Conservation (phyloP, 2,329 filamentous ascomycete species). For the Akanthomyces dipterigenus region DNA sequence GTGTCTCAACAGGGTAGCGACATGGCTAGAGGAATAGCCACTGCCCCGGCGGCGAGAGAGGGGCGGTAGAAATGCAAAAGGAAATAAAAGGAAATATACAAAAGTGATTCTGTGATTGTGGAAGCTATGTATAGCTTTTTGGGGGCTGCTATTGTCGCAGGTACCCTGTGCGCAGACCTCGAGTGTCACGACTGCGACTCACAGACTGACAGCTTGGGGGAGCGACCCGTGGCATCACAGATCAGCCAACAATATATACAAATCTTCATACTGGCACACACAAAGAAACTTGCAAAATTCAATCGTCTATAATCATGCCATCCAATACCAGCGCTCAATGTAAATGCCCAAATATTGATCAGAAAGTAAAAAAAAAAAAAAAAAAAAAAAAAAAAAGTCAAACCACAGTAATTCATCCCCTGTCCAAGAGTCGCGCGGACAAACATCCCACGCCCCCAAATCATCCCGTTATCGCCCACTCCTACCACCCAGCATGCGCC, state of each 20-base stretch:
- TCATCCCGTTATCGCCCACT: too few species aligned
- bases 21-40: too few species aligned
- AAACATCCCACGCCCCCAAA: too few species aligned
- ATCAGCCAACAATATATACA: too few species aligned
- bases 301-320: background rate
- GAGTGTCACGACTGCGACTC: too few species aligned
- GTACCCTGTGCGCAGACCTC: too few species aligned
- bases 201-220: too few species aligned
- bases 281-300: background rate
- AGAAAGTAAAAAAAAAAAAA: background rate
- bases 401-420: background rate
- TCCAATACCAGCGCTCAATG: background rate
- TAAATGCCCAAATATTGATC: background rate
- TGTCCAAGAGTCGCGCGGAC: too few species aligned
- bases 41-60: background rate
- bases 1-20: background rate
- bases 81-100: background rate
- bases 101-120: too few species aligned
- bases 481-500: background rate
- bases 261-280: too few species aligned
- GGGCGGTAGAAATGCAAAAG: background rate
- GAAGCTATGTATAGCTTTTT: background rate
- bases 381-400: background rate
- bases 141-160: too few species aligned
- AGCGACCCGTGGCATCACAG: too few species aligned